Evolutionary conservation across 1,284 basidiomycete species (phyloP), one percentile per base, ranked within the genome.

Genomic region (Papiliotrema nemorosa): DNA sequence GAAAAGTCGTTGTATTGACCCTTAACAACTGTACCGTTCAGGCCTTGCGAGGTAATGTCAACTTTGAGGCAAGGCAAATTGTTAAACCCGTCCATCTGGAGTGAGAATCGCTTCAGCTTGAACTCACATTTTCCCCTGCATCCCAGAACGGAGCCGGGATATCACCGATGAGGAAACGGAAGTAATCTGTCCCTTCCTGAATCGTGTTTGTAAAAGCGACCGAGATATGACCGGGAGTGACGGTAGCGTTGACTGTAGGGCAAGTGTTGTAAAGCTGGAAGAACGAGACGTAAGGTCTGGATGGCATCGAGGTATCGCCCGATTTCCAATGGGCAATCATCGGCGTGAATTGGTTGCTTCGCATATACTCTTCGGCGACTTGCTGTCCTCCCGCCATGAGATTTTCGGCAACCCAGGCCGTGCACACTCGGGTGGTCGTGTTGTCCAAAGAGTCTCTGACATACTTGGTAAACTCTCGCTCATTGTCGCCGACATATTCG

Each of bases 241-340:
- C 55, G 16, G 55, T 57, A 1, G 48, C 52, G 38, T 57, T 57
- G 21, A 47, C 14, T 2, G 52, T 50, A 9, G 48, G 27, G 16
- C 50, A 27, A 6, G 51, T 57, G 14, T 33, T 21, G 52, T 38
- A 44, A 9, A 54, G 42, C 41, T 53, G 51, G 48, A 57, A 57
- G 29, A 49, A 57, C 7, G 55, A 57, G 36, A 54, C 48, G 31
- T 27, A 57, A 3, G 55, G 55, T 16, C 55, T 47, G 2, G 26
- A 24, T 9, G 42, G 14, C 20, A 50, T 24, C 26, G 40, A 31
- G 4, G 55, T 57, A 16, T 50, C 41, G 18, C 55, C 55, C 5
- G 55, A 57, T 29, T 57, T 57, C 52, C 52, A 57, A 45, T 57
- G 55, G 21, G 39, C 21, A 40, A 57, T 57, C 47, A 57, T 50